Evolutionary conservation across 257 asterid genomes (phyloP).

Genomic region (Thymus quinquecostatus): DNA sequence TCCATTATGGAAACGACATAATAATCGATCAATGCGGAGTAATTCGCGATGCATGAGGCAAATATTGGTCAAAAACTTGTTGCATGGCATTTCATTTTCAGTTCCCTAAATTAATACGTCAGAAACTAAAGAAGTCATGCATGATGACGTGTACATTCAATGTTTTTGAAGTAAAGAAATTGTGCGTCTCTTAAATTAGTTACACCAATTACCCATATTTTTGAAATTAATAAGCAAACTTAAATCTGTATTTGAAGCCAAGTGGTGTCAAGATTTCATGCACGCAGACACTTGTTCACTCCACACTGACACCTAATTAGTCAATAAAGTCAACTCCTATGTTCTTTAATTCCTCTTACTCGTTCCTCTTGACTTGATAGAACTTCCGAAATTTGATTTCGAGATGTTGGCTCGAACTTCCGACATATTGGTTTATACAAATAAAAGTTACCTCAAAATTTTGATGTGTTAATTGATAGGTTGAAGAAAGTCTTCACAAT

Average conservation of each 20-base stretch:
- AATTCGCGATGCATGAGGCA: background rate
- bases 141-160: background rate
- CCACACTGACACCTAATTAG: background rate
- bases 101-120: too few species aligned
- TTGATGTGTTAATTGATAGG: too few species aligned
- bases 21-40: too few species aligned
- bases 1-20: too few species aligned
- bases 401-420: too few species aligned
- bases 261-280: slow-evolving; percentile 31
- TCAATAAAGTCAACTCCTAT: background rate
- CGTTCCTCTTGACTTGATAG: background rate
- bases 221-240: background rate
- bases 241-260: background rate
- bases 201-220: too few species aligned
- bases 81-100: too few species aligned
- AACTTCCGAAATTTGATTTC: background rate
- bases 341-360: too few species aligned
- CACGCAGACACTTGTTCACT: slow-evolving; percentile 29
- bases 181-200: background rate
- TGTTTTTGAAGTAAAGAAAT: background rate
- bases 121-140: background rate
- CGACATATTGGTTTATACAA: too few species aligned
- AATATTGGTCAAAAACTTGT: background rate
- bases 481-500: too few species aligned
- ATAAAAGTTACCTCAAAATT: too few species aligned